A percentile compares a stretch with the other conserved stretches of the same genome.
These are phyloP conservation scores for Phlyctochytrium arcticum DNA, from an alignment of 192 early-diverging fungal genomes.

Conservation along the genomic window DNA sequence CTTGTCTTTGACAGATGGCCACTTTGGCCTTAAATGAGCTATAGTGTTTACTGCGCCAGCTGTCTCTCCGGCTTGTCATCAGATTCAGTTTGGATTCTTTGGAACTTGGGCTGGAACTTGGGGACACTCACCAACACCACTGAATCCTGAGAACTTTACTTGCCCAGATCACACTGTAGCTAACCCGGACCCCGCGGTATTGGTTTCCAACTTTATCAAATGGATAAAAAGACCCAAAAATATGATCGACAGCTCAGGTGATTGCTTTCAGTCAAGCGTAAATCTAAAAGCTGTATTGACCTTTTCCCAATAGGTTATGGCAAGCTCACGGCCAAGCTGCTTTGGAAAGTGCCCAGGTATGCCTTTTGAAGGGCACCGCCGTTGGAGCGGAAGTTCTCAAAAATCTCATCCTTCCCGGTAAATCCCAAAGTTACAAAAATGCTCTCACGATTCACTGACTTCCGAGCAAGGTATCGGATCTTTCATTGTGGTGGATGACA, in stretches of 20 bases:
- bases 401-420: slow-evolving; percentile 94
- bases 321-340: slow-evolving; percentile 82
- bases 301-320: slow-evolving; percentile 74
- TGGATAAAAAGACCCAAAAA: slow-evolving; percentile 61
- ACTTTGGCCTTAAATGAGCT: too few relatives aligned
- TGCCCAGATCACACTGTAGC: too few relatives aligned
- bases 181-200: too few relatives aligned
- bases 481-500: slow-evolving; percentile 80
- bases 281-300: not conserved
- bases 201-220: too few relatives aligned
- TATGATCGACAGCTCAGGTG: slow-evolving; percentile 88
- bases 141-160: too few relatives aligned
- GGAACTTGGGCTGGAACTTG: too few relatives aligned
- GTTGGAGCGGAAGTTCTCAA: slow-evolving; percentile 90
- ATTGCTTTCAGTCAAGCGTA: not conserved
- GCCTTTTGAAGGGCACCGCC: slow-evolving; percentile 78
- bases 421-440: not conserved
- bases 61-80: too few relatives aligned
- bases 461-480: slow-evolving; percentile 71
- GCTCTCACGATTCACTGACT: not conserved
- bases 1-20: too few relatives aligned
- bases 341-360: slow-evolving; percentile 78
- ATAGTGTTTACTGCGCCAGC: too few relatives aligned
- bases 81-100: too few relatives aligned
- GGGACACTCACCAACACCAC: too few relatives aligned